Percentiles rank a stretch among this genome's conserved stretches.
These are phyloP conservation scores for Nemania serpens DNA, from an alignment of 2,329 filamentous ascomycete genomes.

Conservation along the genomic window DNA sequence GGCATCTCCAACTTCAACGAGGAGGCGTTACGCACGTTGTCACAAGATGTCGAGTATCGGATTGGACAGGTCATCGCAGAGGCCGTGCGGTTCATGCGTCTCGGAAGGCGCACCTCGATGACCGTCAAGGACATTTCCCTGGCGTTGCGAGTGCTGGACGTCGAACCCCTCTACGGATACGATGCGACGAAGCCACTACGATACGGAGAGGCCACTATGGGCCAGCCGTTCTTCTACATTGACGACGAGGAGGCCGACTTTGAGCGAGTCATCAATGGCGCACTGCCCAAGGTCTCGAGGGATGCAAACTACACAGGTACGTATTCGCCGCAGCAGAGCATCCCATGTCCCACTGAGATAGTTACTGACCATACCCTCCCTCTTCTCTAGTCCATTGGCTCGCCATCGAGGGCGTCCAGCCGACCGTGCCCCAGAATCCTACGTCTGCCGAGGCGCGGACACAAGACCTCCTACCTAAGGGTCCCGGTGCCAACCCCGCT, in stretches of 20 bases:
- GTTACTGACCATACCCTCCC: constrained; percentile 21
- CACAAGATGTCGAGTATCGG: constrained; percentile 94
- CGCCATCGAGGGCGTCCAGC: constrained; percentile 95
- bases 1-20: constrained; percentile 82
- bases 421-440: constrained; percentile 94
- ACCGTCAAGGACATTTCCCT: constrained; percentile 89
- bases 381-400: constrained; percentile 81
- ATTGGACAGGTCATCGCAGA: constrained; percentile 93
- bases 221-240: constrained; percentile 94
- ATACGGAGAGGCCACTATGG: constrained; percentile 91
- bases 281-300: constrained; percentile 89
- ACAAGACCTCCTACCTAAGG: constrained; percentile 87
- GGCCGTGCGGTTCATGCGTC: constrained; percentile 94
- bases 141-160: constrained; percentile 83
- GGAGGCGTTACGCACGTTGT: constrained; percentile 83
- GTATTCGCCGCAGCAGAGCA: constrained; percentile 30
- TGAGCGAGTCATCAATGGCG: constrained; percentile 97
- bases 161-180: constrained; percentile 95
- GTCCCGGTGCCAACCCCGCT: constrained; percentile 82
- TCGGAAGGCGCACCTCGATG: constrained; percentile 81
- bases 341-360: neutral
- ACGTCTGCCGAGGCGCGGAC: constrained; percentile 81
- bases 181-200: constrained; percentile 86
- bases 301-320: constrained; percentile 90
- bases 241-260: constrained; percentile 99